These are phyloP conservation scores for Agaricus sinodeliciosus DNA, from an alignment of 768 basidiomycete species.

Conservation along the genomic window DNA sequence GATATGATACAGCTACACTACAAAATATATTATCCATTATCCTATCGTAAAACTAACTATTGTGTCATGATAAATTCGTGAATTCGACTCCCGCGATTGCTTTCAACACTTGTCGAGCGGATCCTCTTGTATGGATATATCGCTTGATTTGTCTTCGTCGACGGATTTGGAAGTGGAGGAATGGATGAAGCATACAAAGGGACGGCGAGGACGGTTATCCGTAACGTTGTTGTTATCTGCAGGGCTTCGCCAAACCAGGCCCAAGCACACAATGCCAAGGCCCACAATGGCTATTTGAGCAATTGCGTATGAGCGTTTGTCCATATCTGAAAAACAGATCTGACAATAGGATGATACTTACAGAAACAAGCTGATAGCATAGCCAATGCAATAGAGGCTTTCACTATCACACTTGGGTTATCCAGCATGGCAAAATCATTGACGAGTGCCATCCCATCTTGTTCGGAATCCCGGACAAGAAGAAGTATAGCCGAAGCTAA, in stretches of 20 bases:
- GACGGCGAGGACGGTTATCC: background rate
- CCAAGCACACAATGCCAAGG: constrained; percentile 3
- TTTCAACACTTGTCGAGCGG: no score
- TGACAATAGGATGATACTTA: no score
- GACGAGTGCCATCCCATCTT: constrained; percentile 2
- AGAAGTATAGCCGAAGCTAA: background rate
- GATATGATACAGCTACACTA: background rate
- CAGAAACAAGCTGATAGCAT: constrained; percentile 4
- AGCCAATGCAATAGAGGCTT: constrained; percentile 5
- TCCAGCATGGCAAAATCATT: constrained; percentile 6
- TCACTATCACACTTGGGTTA: background rate
- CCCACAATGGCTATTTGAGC: constrained; percentile 4
- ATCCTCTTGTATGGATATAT: no score
- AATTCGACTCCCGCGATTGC: no score
- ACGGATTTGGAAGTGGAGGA: background rate
- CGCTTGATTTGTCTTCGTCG: no score
- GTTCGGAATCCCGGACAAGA: constrained; percentile 1
- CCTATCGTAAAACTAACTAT: no score
- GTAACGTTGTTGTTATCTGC: background rate
- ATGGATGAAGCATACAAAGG: background rate
- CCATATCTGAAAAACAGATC: no score
- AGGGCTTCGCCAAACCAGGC: background rate
- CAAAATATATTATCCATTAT: no score
- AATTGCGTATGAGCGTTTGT: background rate
- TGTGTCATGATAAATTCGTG: no score